phyloP scores from a whole-genome alignment of 2,329 filamentous ascomycete species.

The Clarireedia sp. region DNA sequence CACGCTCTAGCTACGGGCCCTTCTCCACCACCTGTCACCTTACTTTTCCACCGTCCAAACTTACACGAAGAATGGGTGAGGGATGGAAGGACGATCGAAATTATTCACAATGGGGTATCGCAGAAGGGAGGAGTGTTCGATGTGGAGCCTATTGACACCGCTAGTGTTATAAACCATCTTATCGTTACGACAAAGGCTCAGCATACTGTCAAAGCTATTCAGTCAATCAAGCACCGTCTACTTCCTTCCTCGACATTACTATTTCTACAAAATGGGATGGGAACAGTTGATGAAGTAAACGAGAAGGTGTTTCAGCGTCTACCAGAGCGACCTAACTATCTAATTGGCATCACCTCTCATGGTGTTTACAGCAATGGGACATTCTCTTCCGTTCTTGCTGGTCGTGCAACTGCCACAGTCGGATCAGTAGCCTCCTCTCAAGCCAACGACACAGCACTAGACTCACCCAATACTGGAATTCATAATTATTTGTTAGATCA shows the following conservation, averaged over 20 bases:
- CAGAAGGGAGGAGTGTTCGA: constrained; percentile 19
- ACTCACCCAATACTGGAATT: background rate
- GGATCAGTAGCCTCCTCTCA: constrained; percentile 30
- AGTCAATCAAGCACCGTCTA: constrained; percentile 52
- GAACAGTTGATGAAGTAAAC: constrained; percentile 50
- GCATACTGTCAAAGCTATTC: constrained; percentile 54
- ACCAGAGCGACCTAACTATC: constrained; percentile 57
- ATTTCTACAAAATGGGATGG: constrained; percentile 86
- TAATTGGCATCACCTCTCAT: constrained; percentile 57
- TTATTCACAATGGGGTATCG: constrained; percentile 18
- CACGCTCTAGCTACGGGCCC: constrained; percentile 51
- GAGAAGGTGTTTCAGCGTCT: constrained; percentile 53
- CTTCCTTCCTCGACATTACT: constrained; percentile 62
- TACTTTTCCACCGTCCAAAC: constrained; percentile 62
- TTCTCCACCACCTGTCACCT: constrained; percentile 63
- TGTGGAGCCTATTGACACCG: constrained; percentile 11
- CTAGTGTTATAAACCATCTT: constrained; percentile 42
- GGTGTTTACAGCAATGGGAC: constrained; percentile 44
- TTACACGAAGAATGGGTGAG: constrained; percentile 41
- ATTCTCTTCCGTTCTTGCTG: constrained; percentile 46
- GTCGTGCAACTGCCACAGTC: constrained; percentile 40
- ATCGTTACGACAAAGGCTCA: constrained; percentile 72
- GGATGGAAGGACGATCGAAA: constrained; percentile 13
- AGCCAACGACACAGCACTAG: constrained; percentile 5
- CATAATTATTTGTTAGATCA: constrained; percentile 22